Evolutionary conservation across 192 early-diverging fungal species (phyloP), one percentile per base, ranked within the genome.

Genomic region (Coemansia sp.): DNA sequence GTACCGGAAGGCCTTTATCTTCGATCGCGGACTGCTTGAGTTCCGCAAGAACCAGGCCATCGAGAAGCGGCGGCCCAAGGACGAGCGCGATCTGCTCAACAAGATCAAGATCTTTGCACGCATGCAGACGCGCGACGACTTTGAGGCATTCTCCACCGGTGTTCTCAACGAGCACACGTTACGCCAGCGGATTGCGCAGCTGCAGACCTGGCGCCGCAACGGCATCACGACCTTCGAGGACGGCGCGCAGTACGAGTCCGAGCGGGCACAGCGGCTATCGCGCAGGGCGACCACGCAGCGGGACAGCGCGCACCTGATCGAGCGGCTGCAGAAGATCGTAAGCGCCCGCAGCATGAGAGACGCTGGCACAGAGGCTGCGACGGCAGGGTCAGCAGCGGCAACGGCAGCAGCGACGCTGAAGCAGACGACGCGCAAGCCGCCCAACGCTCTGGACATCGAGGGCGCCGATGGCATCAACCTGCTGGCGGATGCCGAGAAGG

Each of bases 121-220:
- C 70, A 86, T 97, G 63, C 92, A 94, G 68, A 95, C 93, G 8
- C 69, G 73, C 10, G 85, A 87, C 9, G 96, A 98, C 67, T 93
- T 91, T 78, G 89, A 95, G 13, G 81, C 83, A 37, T 90, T 96
- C 62, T 77, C 91, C 6, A 82, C 89, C 4, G 96, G 96, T 0
- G 53, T 86, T 16, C 61, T 84, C 32, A 77, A 89, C 68, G 96
- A 98, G 70, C 86, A 91, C 50, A 79, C 86, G 32, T 78, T 96
- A 23, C 84, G 93, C 40, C 85, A 91, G 50, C 84, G 90, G 18
- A 96, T 98, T 65, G 85, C 89, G 26, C 87, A 92, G 71, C 80
- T 97, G 32, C 94, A 96, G 67, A 94, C 96, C 72, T 97, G 89
- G 84, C 84, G 94, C 41, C 86, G 90, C 59, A 94, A 93, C 72